Percentiles rank a stretch among this genome's conserved stretches.
These are phyloP conservation scores for Biancaea sappan DNA, from an alignment of 306 rosid species.

Conservation along the genomic window DNA sequence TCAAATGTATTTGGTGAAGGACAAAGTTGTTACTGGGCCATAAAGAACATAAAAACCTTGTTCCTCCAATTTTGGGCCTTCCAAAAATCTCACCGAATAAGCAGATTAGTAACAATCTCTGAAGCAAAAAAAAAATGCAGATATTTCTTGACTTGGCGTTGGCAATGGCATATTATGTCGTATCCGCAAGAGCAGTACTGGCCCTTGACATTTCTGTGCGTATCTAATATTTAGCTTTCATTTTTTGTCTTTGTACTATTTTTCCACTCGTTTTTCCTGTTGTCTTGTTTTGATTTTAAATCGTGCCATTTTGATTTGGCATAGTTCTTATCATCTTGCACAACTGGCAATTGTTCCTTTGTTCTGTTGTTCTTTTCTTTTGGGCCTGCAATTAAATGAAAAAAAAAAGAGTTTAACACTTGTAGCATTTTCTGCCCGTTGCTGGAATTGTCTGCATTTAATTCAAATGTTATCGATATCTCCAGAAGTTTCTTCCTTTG, in stretches of 20 bases:
- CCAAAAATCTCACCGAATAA: not conserved
- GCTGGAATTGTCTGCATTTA: not conserved
- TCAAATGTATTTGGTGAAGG: not conserved
- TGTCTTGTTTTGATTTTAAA: conserved; percentile 7
- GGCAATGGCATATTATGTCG: not conserved
- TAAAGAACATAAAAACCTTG: too few species aligned
- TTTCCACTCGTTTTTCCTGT: not conserved
- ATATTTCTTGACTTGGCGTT: not conserved
- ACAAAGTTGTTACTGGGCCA: not conserved
- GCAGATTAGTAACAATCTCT: not conserved
- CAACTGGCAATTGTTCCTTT: not conserved
- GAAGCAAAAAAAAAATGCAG: too few species aligned
- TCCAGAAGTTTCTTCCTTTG: not conserved
- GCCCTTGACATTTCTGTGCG: not conserved
- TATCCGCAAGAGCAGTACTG: not conserved
- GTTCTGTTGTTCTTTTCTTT: too few species aligned
- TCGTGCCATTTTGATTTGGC: not conserved
- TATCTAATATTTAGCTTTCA: not conserved
- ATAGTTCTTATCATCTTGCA: not conserved
- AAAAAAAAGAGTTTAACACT: not conserved
- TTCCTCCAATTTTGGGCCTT: not conserved
- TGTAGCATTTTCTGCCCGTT: not conserved
- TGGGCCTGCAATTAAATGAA: not conserved
- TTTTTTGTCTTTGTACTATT: not conserved
- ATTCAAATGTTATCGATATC: not conserved